These are phyloP conservation scores for Xylaria sp. DNA, from an alignment of 2,329 filamentous ascomycete species.

Conservation along the genomic window DNA sequence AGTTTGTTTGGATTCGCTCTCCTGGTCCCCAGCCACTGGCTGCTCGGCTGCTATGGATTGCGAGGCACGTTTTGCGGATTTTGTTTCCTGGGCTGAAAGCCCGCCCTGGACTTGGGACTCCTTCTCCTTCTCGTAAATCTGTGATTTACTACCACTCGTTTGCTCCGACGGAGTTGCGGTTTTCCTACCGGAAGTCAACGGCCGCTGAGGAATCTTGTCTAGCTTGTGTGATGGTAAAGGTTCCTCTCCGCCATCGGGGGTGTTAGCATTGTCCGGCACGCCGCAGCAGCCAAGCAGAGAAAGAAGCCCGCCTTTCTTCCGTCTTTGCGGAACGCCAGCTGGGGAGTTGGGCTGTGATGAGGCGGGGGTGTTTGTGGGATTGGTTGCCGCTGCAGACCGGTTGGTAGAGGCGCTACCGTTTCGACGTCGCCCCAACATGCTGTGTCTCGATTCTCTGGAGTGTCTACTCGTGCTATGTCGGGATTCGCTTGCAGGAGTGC, in stretches of 20 bases:
- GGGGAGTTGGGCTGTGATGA: conserved; percentile 66
- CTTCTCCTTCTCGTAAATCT: conserved; percentile 63
- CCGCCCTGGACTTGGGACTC: conserved; percentile 48
- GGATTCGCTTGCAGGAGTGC: conserved; percentile 68
- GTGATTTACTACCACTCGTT: conserved; percentile 55
- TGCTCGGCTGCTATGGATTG: conserved; percentile 61
- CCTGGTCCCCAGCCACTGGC: conserved; percentile 55
- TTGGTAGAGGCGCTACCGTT: conserved; percentile 77
- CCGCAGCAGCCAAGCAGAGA: conserved; percentile 75
- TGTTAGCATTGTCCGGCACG: conserved; percentile 69
- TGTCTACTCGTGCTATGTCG: conserved; percentile 71
- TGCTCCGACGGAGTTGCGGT: conserved; percentile 66
- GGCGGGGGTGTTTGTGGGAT: conserved; percentile 61
- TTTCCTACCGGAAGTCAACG: conserved; percentile 65
- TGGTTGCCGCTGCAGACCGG: conserved; percentile 66
- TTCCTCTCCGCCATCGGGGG: conserved; percentile 64
- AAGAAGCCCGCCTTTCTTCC: conserved; percentile 67
- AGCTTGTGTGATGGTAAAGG: conserved; percentile 67
- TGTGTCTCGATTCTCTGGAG: conserved; percentile 74
- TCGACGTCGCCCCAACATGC: conserved; percentile 70
- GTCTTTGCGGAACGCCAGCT: conserved; percentile 58
- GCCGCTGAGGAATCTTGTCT: conserved; percentile 66
- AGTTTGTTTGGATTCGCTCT: conserved; percentile 61
- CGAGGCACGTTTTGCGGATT: conserved; percentile 59
- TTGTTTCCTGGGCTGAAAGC: conserved; percentile 49